These are phyloP conservation scores for Leccinellum albellum DNA, from an alignment of 768 basidiomycete species.

Conservation along the genomic window DNA sequence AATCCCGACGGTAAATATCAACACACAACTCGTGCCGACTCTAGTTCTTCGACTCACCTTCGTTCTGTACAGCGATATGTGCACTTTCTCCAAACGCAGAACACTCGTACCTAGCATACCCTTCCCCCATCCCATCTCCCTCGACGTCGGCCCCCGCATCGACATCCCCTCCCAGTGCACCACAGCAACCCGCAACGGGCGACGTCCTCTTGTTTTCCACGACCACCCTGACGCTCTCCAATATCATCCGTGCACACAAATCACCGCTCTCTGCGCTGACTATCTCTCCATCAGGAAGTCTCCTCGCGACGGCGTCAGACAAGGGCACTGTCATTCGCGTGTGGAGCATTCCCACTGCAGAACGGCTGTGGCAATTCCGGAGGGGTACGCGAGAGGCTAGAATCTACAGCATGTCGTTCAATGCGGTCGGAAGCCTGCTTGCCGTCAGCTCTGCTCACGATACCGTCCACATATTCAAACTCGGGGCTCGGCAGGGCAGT, in stretches of 20 bases:
- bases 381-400: constrained; percentile 82
- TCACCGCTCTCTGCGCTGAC: constrained; percentile 83
- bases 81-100: constrained; percentile 93
- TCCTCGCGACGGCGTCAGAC: constrained; percentile 90
- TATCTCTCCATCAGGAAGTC: constrained; percentile 81
- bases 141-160: constrained; percentile 47
- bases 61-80: constrained; percentile 69
- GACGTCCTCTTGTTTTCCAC: constrained; percentile 96
- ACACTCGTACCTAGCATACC: constrained; percentile 92
- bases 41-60: not conserved
- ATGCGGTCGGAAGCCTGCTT: constrained; percentile 74
- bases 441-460: constrained; percentile 91
- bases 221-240: constrained; percentile 83
- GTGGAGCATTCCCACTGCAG: constrained; percentile 85
- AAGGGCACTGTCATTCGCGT: constrained; percentile 98
- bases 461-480: constrained; percentile 95
- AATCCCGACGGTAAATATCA: constrained; percentile 80
- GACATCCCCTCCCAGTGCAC: constrained; percentile 36
- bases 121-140: constrained; percentile 87
- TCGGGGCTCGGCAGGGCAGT: constrained; percentile 43
- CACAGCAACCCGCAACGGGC: constrained; percentile 50
- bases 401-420: constrained; percentile 87
- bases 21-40: not conserved
- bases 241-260: constrained; percentile 97
- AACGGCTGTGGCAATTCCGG: constrained; percentile 94